These are phyloP conservation scores for Novymonas esmeraldas DNA, from an alignment of 208 protist species.

Conservation along the genomic window DNA sequence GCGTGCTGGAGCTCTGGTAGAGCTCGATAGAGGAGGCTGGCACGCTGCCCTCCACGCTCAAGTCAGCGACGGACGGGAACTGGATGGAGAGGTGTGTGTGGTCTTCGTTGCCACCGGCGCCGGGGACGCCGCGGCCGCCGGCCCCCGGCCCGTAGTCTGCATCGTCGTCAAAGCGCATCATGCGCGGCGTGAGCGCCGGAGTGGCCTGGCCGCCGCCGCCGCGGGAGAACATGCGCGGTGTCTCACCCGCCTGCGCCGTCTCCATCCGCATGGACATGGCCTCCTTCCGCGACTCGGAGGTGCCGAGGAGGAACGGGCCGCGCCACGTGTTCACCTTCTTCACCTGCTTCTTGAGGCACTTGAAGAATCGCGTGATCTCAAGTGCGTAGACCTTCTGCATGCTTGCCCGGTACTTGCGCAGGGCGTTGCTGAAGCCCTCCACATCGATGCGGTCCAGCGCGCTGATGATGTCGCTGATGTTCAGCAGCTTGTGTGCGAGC, in stretches of 20 bases:
- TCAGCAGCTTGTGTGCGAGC: slow-evolving; percentile 53
- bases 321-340: slow-evolving; percentile 57
- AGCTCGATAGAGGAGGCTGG: slow-evolving; percentile 37
- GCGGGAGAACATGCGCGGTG: slow-evolving; percentile 36
- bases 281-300: slow-evolving; percentile 41
- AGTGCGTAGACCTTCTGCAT: slow-evolving; percentile 84
- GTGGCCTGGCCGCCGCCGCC: slow-evolving; percentile 27
- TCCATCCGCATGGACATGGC: slow-evolving; percentile 51
- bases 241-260: slow-evolving; percentile 53
- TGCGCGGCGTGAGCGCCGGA: slow-evolving; percentile 53
- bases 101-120: slow-evolving; percentile 15
- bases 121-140: slow-evolving; percentile 14
- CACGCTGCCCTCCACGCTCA: slow-evolving; percentile 29
- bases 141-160: slow-evolving; percentile 18
- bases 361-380: slow-evolving; percentile 79
- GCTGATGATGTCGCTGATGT: slow-evolving; percentile 68
- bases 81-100: slow-evolving; percentile 49
- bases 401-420: slow-evolving; percentile 77
- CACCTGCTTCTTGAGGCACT: slow-evolving; percentile 57
- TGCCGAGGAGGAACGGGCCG: slow-evolving; percentile 60
- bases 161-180: slow-evolving; percentile 46
- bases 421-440: slow-evolving; percentile 64
- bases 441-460: slow-evolving; percentile 70
- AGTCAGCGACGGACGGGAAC: slow-evolving; percentile 43
- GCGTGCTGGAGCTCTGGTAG: slow-evolving; percentile 48